These are phyloP conservation scores for Alternaria burnsii DNA, from an alignment of 2,329 filamentous ascomycete species.

Conservation along the genomic window DNA sequence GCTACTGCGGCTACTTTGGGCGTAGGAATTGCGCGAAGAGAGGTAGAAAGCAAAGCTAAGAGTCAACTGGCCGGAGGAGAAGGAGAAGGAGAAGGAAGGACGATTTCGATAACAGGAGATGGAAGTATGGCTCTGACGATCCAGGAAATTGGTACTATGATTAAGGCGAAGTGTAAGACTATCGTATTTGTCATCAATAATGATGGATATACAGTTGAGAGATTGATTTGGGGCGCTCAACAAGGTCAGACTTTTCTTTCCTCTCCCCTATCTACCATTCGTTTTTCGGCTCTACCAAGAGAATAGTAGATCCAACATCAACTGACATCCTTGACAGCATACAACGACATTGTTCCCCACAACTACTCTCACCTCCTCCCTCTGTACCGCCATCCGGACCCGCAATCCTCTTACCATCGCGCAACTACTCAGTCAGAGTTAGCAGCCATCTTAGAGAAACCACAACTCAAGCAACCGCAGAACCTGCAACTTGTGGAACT, in stretches of 20 bases:
- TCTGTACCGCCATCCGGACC: constrained; percentile 49
- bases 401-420: constrained; percentile 47
- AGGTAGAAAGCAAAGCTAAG: constrained; percentile 43
- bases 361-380: constrained; percentile 52
- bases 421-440: constrained; percentile 52
- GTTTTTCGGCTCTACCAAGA: not conserved
- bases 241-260: constrained; percentile 34
- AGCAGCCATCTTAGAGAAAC: constrained; percentile 43
- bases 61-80: constrained; percentile 44
- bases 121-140: constrained; percentile 72
- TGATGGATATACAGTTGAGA: constrained; percentile 58
- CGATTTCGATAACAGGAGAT: constrained; percentile 68
- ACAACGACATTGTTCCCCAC: constrained; percentile 53
- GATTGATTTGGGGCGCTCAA: constrained; percentile 56
- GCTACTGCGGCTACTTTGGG: constrained; percentile 55
- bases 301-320: not conserved
- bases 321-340: constrained; percentile 30
- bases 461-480: constrained; percentile 41
- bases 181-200: constrained; percentile 58
- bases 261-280: not conserved
- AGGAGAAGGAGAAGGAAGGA: constrained; percentile 43
- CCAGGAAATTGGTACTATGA: constrained; percentile 72
- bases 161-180: constrained; percentile 51
- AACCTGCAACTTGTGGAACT: constrained; percentile 54
- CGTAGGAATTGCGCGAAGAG: constrained; percentile 59